phyloP scores from a whole-genome alignment of 352 stramenopile genomes.

The Globisporangium splendens region DNA sequence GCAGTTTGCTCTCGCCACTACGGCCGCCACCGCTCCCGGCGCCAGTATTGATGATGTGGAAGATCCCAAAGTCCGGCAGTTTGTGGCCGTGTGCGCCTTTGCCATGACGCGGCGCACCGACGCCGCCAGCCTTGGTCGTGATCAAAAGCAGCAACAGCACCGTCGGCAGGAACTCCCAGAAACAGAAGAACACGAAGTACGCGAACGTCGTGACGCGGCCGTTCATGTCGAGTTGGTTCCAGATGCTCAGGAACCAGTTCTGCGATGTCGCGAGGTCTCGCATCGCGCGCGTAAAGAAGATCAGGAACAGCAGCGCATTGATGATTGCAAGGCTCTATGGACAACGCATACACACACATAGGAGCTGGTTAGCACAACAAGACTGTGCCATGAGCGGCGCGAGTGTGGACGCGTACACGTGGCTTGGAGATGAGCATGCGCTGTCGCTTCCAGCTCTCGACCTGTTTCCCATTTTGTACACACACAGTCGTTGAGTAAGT shows the following conservation, averaged over 20 bases:
- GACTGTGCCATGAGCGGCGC: background rate
- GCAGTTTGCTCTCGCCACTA: conserved; percentile 29
- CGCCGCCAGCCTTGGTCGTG: conserved; percentile 75
- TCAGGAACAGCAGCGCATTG: conserved; percentile 75
- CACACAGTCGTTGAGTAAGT: background rate
- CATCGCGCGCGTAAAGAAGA: conserved; percentile 79
- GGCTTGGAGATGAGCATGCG: conserved; percentile 73
- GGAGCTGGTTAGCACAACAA: conserved; percentile 4
- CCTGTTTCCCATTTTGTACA: conserved; percentile 20
- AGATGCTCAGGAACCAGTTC: conserved; percentile 83
- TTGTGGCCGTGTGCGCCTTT: conserved; percentile 41
- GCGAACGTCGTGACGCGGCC: conserved; percentile 71
- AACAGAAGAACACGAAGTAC: conserved; percentile 85
- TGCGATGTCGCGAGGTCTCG: conserved; percentile 78
- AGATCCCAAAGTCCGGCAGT: conserved; percentile 82
- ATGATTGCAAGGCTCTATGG: conserved; percentile 69
- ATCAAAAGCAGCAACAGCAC: conserved; percentile 77
- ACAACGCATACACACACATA: background rate
- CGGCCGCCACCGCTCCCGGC: conserved; percentile 23
- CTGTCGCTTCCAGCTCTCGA: conserved; percentile 74
- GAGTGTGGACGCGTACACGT: conserved; percentile 28
- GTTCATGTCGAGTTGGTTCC: conserved; percentile 86
- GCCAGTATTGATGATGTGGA: conserved; percentile 74
- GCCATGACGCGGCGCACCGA: conserved; percentile 68
- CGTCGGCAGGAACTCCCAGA: conserved; percentile 85